A percentile compares a stretch with the other conserved stretches of the same genome.
phyloP scores from a whole-genome alignment of 2,329 filamentous ascomycete species.

The Pseudonectria foliicola region DNA sequence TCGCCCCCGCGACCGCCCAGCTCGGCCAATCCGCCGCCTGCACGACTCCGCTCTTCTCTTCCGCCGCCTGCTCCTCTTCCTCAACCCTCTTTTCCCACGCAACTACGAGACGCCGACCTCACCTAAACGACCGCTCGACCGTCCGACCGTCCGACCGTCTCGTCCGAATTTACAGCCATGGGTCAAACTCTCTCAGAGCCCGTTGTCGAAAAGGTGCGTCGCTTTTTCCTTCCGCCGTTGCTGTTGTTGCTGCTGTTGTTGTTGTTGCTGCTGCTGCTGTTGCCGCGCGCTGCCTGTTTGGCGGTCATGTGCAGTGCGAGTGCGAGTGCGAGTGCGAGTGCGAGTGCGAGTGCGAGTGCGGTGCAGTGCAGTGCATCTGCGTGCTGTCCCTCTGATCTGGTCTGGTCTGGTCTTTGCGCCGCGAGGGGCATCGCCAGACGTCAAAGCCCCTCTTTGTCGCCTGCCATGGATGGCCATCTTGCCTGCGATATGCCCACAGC shows the following conservation, averaged over 20 bases:
- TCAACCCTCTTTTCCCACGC: slow-evolving; percentile 8
- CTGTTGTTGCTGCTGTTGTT: not conserved
- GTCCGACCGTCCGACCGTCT: slow-evolving; percentile 15
- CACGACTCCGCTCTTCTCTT: slow-evolving; percentile 1
- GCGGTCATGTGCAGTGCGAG: too few species aligned
- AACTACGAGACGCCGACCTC: not conserved
- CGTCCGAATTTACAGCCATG: slow-evolving; percentile 50
- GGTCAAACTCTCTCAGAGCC: slow-evolving; percentile 99
- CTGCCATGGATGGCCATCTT: too few species aligned
- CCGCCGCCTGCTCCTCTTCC: slow-evolving; percentile 3
- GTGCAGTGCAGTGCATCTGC: too few species aligned
- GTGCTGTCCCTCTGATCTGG: too few species aligned
- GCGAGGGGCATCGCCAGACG: too few species aligned
- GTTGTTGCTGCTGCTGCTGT: slow-evolving; percentile 2
- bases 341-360: too few species aligned
- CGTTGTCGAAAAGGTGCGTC: slow-evolving; percentile 88
- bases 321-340: too few species aligned
- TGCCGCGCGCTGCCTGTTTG: slow-evolving; percentile 2
- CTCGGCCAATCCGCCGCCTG: not conserved
- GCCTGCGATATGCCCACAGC: too few species aligned
- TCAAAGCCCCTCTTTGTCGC: too few species aligned
- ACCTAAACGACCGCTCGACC: slow-evolving; percentile 20
- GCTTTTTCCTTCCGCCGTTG: slow-evolving; percentile 1
- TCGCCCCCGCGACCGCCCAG: slow-evolving; percentile 2
- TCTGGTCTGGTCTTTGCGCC: too few species aligned